These are phyloP conservation scores for Pseudotsuga menziesii DNA, from an alignment of 75 land plant species.

Conservation along the genomic window DNA sequence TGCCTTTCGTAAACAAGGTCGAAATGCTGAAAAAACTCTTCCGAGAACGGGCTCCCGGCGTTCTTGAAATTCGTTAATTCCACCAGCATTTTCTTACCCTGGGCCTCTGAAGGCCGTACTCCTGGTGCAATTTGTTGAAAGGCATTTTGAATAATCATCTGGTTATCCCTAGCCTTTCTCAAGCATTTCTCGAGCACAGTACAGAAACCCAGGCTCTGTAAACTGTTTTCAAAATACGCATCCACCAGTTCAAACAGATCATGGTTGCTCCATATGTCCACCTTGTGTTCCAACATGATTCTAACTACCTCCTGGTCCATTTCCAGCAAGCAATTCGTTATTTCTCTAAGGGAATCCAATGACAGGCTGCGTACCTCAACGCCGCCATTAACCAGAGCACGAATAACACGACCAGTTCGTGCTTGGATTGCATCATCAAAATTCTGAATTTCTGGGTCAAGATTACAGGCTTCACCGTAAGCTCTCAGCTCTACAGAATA, in stretches of 20 bases:
- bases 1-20: conserved; percentile 46
- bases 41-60: conserved; percentile 54
- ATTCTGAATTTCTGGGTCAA: conserved; percentile 52
- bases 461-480: conserved; percentile 62
- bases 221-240: conserved; percentile 62
- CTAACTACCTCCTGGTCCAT: conserved; percentile 70
- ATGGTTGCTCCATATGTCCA: conserved; percentile 70
- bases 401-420: conserved; percentile 48
- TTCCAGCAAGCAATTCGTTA: conserved; percentile 62
- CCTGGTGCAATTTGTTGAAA: conserved; percentile 53
- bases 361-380: conserved; percentile 51
- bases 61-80: conserved; percentile 40
- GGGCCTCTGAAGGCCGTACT: conserved; percentile 14
- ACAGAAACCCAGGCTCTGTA: conserved; percentile 65
- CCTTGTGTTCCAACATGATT: conserved; percentile 57
- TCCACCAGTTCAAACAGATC: conserved; percentile 59
- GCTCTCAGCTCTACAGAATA: conserved; percentile 40
- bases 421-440: conserved; percentile 50
- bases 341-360: conserved; percentile 59
- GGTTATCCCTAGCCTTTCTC: conserved; percentile 43
- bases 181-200: conserved; percentile 58
- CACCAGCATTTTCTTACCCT: conserved; percentile 24
- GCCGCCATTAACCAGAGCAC: conserved; percentile 32
- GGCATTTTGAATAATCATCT: conserved; percentile 44
- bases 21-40: conserved; percentile 54